Base-by-base conservation (phyloP, 441 rosid species). In the Mallotus repandus region DNA sequence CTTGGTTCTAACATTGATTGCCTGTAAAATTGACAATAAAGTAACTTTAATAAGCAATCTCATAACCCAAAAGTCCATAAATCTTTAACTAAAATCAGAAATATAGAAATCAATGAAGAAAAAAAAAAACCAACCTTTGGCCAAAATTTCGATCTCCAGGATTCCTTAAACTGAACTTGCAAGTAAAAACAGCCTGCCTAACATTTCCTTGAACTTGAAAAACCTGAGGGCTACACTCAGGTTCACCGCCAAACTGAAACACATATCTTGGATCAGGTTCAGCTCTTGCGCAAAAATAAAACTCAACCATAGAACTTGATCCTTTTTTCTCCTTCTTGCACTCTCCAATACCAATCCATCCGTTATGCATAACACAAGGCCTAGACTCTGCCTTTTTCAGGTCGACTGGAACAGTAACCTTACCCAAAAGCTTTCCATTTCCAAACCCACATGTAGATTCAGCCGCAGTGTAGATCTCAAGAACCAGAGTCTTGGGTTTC, bases 171-270 rank as follows among this genome's bases (percentile, higher is more conserved):
- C 86, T 80, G 76, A 89, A 89, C 73, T 88, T 89, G 86, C 90
- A 88, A 57, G 90, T 89, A 75, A 89, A 89, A 70, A 89, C 94
- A 0, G 94, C 89, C 59, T 89, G 92, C 61, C 77, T 86, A 35
- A 79, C 84, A 63, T 75, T 84, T 67, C 92, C 92, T 57, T 89
- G 94, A 58, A 88, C 88, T 72, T 86, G 94, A 55, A 87, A 86
- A 71, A 89, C 85, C 82, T 84, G 91, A 5, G 94, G 94, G 66
- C 92, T 89, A 22, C 88, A 84, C 79, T 85, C 92, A 3, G 94
- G 90, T 60, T 88, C 89, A 4, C 89, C 89, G 12, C 81, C 94
- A 66, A 86, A 88, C 80, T 81, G 85, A 64, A 89, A 88, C 56
- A 88, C 86, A 35, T 84, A 89, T 72, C 94, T 82, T 0, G 94